Conservation (phyloP, 1,139 yeast genomes). For the Hanseniaspora gamundiae region DNA sequence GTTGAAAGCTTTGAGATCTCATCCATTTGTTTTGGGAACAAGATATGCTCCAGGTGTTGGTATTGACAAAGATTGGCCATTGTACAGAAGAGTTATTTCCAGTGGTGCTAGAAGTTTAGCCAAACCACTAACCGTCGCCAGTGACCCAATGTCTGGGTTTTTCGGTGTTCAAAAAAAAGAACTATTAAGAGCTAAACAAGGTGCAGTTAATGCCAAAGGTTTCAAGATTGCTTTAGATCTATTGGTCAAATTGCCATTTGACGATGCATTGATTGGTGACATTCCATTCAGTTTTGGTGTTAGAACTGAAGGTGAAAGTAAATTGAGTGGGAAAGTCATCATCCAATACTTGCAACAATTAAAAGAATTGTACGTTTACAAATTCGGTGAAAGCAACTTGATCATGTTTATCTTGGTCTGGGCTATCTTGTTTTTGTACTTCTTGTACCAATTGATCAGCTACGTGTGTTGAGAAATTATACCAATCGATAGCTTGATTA, state of each 20-base stretch:
- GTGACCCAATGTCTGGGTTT: slow-evolving; percentile 38
- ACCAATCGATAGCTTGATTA: background rate
- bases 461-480: slow-evolving; percentile 7
- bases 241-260: slow-evolving; percentile 31
- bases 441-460: slow-evolving; percentile 18
- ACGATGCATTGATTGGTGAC: slow-evolving; percentile 28
- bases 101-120: slow-evolving; percentile 35
- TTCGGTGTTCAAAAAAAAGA: slow-evolving; percentile 35
- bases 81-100: slow-evolving; percentile 34
- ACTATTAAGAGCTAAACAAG: slow-evolving; percentile 21
- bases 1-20: slow-evolving; percentile 27
- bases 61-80: slow-evolving; percentile 37
- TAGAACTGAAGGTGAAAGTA: slow-evolving; percentile 38
- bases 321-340: slow-evolving; percentile 34
- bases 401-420: slow-evolving; percentile 21
- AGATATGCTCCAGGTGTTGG: slow-evolving; percentile 39
- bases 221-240: slow-evolving; percentile 36
- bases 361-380: slow-evolving; percentile 32
- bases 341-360: slow-evolving; percentile 32
- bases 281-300: slow-evolving; percentile 38
- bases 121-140: slow-evolving; percentile 33
- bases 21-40: slow-evolving; percentile 34
- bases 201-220: slow-evolving; percentile 30
- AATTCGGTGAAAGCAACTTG: slow-evolving; percentile 29
- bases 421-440: slow-evolving; percentile 20